Percentiles rank a stretch among this genome's conserved stretches.
Evolutionary conservation across 2,329 filamentous ascomycete species (phyloP).

Genomic region (Tolypocladium tropicale): DNA sequence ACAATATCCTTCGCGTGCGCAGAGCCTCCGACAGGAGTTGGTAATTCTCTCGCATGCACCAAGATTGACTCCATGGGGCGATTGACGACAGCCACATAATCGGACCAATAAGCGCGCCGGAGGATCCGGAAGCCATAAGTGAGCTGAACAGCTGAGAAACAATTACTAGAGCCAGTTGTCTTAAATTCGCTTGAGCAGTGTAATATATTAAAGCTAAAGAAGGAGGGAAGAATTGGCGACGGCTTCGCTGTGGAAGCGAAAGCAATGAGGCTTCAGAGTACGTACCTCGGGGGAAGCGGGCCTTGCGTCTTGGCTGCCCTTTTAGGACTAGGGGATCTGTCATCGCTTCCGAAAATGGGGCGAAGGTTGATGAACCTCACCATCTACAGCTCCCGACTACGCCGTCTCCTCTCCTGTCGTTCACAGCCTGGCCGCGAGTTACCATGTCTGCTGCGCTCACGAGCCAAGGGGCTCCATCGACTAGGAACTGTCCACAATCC

Average conservation of each 20-base stretch:
- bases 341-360: neutral
- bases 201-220: neutral
- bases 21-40: too few relatives aligned
- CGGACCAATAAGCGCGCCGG: too few relatives aligned
- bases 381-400: neutral
- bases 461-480: conserved; percentile 5
- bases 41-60: too few relatives aligned
- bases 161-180: too few relatives aligned
- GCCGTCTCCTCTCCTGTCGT: neutral
- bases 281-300: neutral
- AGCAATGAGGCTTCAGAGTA: neutral
- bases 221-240: neutral
- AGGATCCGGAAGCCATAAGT: too few relatives aligned
- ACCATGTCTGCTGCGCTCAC: conserved; percentile 2
- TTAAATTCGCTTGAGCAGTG: neutral
- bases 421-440: conserved; percentile 1
- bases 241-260: neutral
- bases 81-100: too few relatives aligned
- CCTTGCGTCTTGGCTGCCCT: conserved; percentile 20
- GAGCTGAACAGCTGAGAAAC: too few relatives aligned
- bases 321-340: conserved; percentile 15
- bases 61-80: too few relatives aligned
- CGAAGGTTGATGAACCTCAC: neutral
- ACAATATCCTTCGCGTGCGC: too few relatives aligned
- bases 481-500: conserved; percentile 1